Conservation (phyloP, 2,329 filamentous ascomycete genomes). For the Didymella sp. region DNA sequence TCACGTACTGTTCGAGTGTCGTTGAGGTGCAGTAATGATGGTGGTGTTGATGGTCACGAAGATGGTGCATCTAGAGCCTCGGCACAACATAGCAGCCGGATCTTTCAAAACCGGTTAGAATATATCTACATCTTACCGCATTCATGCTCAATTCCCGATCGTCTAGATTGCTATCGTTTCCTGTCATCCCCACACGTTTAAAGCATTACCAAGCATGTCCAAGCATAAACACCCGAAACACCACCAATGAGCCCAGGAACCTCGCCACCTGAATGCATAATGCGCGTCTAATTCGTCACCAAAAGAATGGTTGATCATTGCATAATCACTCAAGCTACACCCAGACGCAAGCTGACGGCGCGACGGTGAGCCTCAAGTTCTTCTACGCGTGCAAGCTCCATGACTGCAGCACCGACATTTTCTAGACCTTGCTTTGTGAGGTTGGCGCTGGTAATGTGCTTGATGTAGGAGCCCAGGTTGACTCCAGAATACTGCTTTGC, state of each 20-base stretch:
- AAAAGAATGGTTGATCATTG: constrained; percentile 5
- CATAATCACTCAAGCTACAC: constrained; percentile 33
- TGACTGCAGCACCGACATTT: constrained; percentile 87
- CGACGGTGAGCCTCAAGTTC: constrained; percentile 90
- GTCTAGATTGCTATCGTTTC: constrained; percentile 13
- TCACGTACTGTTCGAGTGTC: not conserved
- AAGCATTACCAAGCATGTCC: constrained; percentile 6
- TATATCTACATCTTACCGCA: constrained; percentile 9
- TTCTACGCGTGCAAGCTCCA: constrained; percentile 93
- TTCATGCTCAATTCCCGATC: constrained; percentile 14
- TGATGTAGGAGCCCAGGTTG: constrained; percentile 93
- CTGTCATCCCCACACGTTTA: constrained; percentile 13
- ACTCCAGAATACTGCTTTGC: constrained; percentile 98
- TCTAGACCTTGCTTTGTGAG: constrained; percentile 83
- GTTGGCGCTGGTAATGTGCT: constrained; percentile 96
- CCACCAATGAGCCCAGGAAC: constrained; percentile 12
- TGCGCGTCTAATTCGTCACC: constrained; percentile 1
- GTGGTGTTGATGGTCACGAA: not conserved
- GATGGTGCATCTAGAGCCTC: constrained; percentile 9
- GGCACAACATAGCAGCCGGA: constrained; percentile 3
- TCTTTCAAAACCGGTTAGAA: not conserved
- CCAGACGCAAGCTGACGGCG: constrained; percentile 71
- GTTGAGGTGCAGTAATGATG: not conserved
- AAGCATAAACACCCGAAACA: constrained; percentile 22
- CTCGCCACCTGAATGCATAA: constrained; percentile 10